Percentiles rank a stretch among this genome's conserved stretches.
Evolutionary conservation across 176 grass and related monocot species (phyloP).

Genomic region (Secale cereale): DNA sequence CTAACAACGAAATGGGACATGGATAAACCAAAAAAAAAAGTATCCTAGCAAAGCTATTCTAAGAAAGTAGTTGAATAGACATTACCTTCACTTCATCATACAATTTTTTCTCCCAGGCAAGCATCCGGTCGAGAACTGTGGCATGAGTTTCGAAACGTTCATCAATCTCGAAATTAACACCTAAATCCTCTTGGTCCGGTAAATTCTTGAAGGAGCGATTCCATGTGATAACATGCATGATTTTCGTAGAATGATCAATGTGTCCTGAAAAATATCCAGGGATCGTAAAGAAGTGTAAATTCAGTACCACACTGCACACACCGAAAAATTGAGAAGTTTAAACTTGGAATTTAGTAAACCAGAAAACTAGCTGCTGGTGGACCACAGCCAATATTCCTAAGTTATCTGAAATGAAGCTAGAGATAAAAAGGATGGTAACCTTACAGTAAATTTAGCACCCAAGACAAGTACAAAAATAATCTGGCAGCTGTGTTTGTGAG

Average conservation of each 20-base stretch:
- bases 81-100: constrained; percentile 97
- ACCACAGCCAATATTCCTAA: background rate
- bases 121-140: constrained; percentile 85
- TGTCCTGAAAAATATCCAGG: constrained; percentile 57
- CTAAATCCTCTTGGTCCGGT: constrained; percentile 50
- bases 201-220: constrained; percentile 90
- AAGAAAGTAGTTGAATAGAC: constrained; percentile 23
- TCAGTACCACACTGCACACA: background rate
- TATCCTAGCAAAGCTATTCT: background rate
- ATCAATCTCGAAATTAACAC: constrained; percentile 59
- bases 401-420: background rate
- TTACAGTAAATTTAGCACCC: constrained; percentile 3
- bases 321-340: background rate
- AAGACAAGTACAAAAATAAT: constrained; percentile 1
- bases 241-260: constrained; percentile 85
- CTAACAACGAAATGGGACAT: background rate
- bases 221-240: constrained; percentile 98
- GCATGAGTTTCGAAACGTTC: constrained; percentile 81
- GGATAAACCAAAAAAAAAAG: background rate
- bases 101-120: constrained; percentile 98
- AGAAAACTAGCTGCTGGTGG: constrained; percentile 13
- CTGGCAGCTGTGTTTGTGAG: constrained; percentile 5
- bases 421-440: background rate
- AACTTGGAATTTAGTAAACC: constrained; percentile 3
- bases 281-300: constrained; percentile 2